Base-by-base conservation (phyloP, 2,329 filamentous ascomycete genomes). In the Tolypocladium pustulatum region DNA sequence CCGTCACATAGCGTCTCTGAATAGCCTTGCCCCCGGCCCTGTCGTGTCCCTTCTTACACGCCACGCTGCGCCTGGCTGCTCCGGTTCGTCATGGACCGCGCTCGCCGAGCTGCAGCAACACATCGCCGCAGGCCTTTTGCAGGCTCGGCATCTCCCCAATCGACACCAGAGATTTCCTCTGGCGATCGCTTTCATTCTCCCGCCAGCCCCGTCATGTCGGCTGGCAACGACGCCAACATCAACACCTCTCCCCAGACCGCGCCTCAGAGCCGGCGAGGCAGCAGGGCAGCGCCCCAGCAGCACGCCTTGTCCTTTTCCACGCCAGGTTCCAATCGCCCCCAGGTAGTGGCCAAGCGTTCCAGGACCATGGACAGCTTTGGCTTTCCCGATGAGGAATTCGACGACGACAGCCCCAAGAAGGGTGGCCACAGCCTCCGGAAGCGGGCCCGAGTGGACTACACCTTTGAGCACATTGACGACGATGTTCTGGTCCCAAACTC, bases 401-500 rank as follows among this genome's bases (percentile, higher is more conserved):
- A 81, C 27, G 72, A 74, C 41, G 73, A 77, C 62, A 77, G 75
- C 60, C 82, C 77, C 57, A 77, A 73, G 57, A 85, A 84, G 67
- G 81, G 82, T 57, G 81, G 82, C 55, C 82, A 84, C 69, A 82
- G 81, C 38, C 75, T 85, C 36, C 76, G 82, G 62, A 82, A 80
- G 68, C 76, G 81, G 57, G 73, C 78, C 56, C 80, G 80, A 60
- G 75, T 84, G 62, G 81, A 84, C 69, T 84, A 84, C 72, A 80
- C 78, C 38, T 74, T 77, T 65, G 77, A 79, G 64, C 79, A 81
- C 63, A 75, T 78, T 61, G 76, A 78, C 58, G 78, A 82, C 60
- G 80, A 83, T 51, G 68, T 69, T 49, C 58, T 68, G 54, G 69
- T 71, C 43, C 71, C 70, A 63, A 71, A 66, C 68, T 70, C 69